Conservation (phyloP, 768 basidiomycete genomes). For the Trametes gibbosa region DNA sequence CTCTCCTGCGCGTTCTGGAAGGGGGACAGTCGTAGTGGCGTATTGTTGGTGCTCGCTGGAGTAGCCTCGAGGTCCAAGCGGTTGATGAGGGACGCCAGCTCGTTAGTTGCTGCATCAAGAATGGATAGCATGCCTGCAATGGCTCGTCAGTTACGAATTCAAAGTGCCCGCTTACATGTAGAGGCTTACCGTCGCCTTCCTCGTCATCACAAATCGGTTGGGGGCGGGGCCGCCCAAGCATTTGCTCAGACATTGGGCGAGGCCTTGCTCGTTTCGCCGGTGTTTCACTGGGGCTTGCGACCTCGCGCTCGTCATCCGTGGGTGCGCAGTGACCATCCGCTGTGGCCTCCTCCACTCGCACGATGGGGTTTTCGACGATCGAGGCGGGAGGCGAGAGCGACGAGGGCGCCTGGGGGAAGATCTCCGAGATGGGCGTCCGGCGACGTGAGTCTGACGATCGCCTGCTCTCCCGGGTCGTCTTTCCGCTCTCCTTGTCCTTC, state of each 20-base stretch:
- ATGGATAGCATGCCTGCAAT: slow-evolving; percentile 57
- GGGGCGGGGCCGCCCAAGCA: slow-evolving; percentile 48
- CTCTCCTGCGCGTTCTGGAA: slow-evolving; percentile 29
- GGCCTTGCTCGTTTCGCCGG: slow-evolving; percentile 43
- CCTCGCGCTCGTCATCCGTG: slow-evolving; percentile 12
- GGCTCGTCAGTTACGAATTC: background rate
- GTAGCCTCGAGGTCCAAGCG: slow-evolving; percentile 82
- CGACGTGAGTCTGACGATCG: slow-evolving; percentile 49
- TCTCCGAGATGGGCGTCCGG: slow-evolving; percentile 51
- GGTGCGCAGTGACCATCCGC: slow-evolving; percentile 43
- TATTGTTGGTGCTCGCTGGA: slow-evolving; percentile 48
- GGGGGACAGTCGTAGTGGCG: slow-evolving; percentile 29
- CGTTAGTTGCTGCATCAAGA: slow-evolving; percentile 77
- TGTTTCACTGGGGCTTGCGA: slow-evolving; percentile 27
- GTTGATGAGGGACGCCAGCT: slow-evolving; percentile 74
- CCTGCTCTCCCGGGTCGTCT: slow-evolving; percentile 40
- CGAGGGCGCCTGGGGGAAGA: slow-evolving; percentile 50
- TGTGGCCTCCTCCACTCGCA: slow-evolving; percentile 53
- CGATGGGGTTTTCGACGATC: slow-evolving; percentile 22
- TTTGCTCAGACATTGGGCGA: slow-evolving; percentile 65
- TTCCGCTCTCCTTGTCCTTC: slow-evolving; percentile 21
- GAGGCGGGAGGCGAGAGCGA: slow-evolving; percentile 14
- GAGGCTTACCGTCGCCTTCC: slow-evolving; percentile 50
- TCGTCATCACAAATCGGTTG: slow-evolving; percentile 48
- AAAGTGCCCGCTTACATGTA: no score